Conservation (phyloP, 2,329 filamentous ascomycete genomes). For the Aureobasidium uvarum region DNA sequence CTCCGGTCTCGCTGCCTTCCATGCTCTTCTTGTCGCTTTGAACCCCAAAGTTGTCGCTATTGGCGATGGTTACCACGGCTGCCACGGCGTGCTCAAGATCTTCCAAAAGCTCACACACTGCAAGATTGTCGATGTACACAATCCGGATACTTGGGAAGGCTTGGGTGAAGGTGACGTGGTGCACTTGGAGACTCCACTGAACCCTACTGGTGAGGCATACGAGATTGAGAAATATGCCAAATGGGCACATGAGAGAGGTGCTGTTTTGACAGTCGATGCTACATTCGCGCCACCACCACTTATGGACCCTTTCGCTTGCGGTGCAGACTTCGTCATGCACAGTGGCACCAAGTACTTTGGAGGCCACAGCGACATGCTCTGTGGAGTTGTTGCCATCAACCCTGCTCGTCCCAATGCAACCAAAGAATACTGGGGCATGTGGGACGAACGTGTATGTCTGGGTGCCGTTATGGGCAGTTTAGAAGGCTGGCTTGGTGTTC, state of each 20-base stretch:
- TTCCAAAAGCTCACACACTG: slow-evolving; percentile 74
- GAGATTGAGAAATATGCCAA: slow-evolving; percentile 69
- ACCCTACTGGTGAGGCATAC: slow-evolving; percentile 80
- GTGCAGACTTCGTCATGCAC: slow-evolving; percentile 87
- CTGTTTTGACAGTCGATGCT: slow-evolving; percentile 77
- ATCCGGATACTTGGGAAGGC: slow-evolving; percentile 49
- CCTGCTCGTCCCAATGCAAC: slow-evolving; percentile 52
- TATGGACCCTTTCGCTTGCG: slow-evolving; percentile 77
- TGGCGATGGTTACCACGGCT: slow-evolving; percentile 86
- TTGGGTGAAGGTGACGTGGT: slow-evolving; percentile 78
- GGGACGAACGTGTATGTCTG: slow-evolving; percentile 69
- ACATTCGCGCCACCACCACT: slow-evolving; percentile 92
- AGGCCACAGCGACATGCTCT: slow-evolving; percentile 90
- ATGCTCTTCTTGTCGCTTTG: slow-evolving; percentile 78
- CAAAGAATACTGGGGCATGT: slow-evolving; percentile 52
- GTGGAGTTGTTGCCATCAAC: slow-evolving; percentile 72
- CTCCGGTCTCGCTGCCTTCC: slow-evolving; percentile 83
- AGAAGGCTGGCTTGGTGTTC: slow-evolving; percentile 87
- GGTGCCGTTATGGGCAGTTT: slow-evolving; percentile 84
- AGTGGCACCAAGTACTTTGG: slow-evolving; percentile 95
- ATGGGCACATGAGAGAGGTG: slow-evolving; percentile 69
- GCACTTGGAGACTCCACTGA: slow-evolving; percentile 90
- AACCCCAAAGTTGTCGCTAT: slow-evolving; percentile 83
- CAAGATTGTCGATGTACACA: slow-evolving; percentile 64
- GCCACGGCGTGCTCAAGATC: slow-evolving; percentile 77